Evolutionary conservation across 1,284 basidiomycete genomes (phyloP).

Genomic region (Cryptococcus amylolentus): DNA sequence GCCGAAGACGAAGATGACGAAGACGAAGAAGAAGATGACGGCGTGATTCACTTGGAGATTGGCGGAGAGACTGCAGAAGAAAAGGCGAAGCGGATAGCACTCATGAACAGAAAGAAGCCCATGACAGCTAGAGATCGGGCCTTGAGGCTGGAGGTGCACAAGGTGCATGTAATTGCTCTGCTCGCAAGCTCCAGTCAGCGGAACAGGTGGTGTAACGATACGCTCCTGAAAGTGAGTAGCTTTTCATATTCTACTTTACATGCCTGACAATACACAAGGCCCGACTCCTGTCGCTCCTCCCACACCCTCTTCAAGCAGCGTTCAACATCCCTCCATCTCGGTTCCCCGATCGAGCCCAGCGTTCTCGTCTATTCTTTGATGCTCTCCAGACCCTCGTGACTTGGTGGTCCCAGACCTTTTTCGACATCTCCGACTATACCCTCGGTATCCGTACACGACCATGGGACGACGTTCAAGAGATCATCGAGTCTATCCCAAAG

Average conservation of each 20-base stretch:
- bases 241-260: background rate
- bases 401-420: conserved; percentile 74
- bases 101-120: conserved; percentile 46
- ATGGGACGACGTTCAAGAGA: conserved; percentile 59
- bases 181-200: conserved; percentile 71
- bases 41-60: conserved; percentile 40
- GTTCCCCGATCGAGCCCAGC: conserved; percentile 70
- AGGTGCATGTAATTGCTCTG: conserved; percentile 76
- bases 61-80: conserved; percentile 43
- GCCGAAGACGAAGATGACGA: conserved; percentile 21
- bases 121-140: conserved; percentile 60
- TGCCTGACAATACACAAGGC: conserved; percentile 29
- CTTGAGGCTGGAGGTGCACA: conserved; percentile 73
- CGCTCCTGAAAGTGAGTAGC: conserved; percentile 65
- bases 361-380: conserved; percentile 78
- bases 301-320: conserved; percentile 69
- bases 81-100: conserved; percentile 35
- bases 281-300: conserved; percentile 76
- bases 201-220: conserved; percentile 82
- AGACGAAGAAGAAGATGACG: conserved; percentile 22
- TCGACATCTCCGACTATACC: conserved; percentile 56
- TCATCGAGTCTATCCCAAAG: conserved; percentile 39
- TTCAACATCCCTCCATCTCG: conserved; percentile 81
- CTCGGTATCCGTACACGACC: conserved; percentile 62
- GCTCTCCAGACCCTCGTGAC: conserved; percentile 67